Percentiles rank a stretch among this genome's conserved stretches.
These are phyloP conservation scores for Termitomyces sp. DNA, from an alignment of 768 basidiomycete genomes.

Conservation along the genomic window DNA sequence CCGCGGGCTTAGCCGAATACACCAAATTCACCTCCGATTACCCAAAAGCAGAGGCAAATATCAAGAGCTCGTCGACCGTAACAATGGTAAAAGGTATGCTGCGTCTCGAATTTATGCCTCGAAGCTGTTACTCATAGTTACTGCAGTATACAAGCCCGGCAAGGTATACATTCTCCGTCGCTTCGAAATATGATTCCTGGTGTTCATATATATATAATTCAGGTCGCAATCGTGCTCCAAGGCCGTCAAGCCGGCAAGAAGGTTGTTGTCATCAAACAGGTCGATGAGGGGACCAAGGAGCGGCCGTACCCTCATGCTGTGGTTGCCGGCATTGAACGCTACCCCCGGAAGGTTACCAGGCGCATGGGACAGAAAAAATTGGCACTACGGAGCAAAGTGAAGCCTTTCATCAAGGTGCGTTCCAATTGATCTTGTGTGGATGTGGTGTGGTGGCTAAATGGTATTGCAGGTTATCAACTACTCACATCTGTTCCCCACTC, in stretches of 20 bases:
- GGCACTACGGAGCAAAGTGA: constrained; percentile 90
- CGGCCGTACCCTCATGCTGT: constrained; percentile 96
- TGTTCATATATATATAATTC: constrained; percentile 7
- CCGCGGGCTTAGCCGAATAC: constrained; percentile 32
- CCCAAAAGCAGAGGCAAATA: constrained; percentile 29
- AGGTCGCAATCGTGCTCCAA: constrained; percentile 97
- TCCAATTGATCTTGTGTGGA: not conserved
- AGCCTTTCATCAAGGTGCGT: constrained; percentile 98
- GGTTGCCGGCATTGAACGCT: constrained; percentile 97
- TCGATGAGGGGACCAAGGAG: constrained; percentile 96
- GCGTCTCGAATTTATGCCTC: constrained; percentile 5
- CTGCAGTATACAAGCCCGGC: constrained; percentile 87
- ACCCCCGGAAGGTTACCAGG: constrained; percentile 96
- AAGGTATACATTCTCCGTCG: constrained; percentile 49
- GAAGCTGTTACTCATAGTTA: constrained; percentile 11
- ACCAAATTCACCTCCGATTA: constrained; percentile 21
- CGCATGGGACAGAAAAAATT: constrained; percentile 97
- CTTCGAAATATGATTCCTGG: not conserved
- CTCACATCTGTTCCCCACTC: constrained; percentile 98
- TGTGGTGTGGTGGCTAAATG: not conserved
- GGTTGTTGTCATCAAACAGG: constrained; percentile 97
- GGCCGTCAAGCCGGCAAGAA: constrained; percentile 99
- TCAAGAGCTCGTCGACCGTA: constrained; percentile 40
- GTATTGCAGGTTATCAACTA: constrained; percentile 81
- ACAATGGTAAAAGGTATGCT: constrained; percentile 57